Evolutionary conservation across 1,284 basidiomycete species (phyloP), one percentile per base, ranked within the genome.

Genomic region (Boletellus sp.): DNA sequence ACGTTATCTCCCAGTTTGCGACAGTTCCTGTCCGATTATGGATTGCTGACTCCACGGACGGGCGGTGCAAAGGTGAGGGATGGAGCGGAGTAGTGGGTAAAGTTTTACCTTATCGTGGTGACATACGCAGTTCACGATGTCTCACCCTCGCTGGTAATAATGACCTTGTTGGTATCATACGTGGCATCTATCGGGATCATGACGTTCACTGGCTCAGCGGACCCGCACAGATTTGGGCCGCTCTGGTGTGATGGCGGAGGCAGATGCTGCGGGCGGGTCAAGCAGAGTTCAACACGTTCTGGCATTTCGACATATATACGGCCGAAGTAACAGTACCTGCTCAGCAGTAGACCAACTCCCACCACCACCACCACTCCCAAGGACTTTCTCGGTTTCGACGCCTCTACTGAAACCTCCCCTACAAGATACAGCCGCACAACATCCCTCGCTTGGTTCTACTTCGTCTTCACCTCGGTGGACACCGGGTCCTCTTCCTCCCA

Each of bases 401-500:
- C 48, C 50, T 36, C 16, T 10, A 3, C 16, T 15, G 33, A 15
- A 35, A 12, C 33, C 33, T 12, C 16, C 7, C 24, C 44, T 18
- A 38, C 45, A 28, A 46, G 37, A 36, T 19, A 24, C 18, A 38
- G 36, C n/a, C 24, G 15, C 13, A 30, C n/a, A 24, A 35, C 45
- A 28, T 12, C 19, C 16, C 19, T 28, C 24, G 21, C 52, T 45
- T 30, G 18, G 26, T 30, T 16, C 49, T 68, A 68, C 65, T 57
- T 56, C 22, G 47, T 53, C 57, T 58, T 65, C 16, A 39, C 44
- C 44, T 56, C 63, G 24, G 43, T 47, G 52, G 62, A 62, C 52
- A 54, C 59, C 42, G 44, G 61, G 47, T 82, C 81, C 54, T 85
- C 82, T 55, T 84, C 82, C 47, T 81, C 83, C 82, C 82, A 85